Evolutionary conservation across 345 rosid genomes (phyloP), one percentile per base, ranked within the genome.

Genomic region (Syzygium jambos): DNA sequence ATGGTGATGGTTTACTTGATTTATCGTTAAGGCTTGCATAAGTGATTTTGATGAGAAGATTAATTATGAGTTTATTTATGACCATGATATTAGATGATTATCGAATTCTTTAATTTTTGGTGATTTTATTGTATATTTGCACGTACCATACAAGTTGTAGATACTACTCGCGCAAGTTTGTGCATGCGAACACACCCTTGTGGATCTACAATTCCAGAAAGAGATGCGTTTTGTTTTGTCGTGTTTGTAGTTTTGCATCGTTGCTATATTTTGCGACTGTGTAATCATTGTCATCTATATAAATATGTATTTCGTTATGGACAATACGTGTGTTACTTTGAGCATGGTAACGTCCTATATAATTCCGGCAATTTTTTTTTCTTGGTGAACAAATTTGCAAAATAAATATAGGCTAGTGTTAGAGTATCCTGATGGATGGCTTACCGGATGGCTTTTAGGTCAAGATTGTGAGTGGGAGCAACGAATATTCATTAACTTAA

Each of bases 151-250:
- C 3, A 9, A 65, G 78, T 2, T 15, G 22, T 0, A 0, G 12
- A 11, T 16, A 65, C 21, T 2, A n/a, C 0, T 9, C 0, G 11
- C 22, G 22, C 1, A 9, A 0, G 30, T 7, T 15, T 5, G 22
- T 15, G 16, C 41, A 8, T 0, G 4, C 5, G 5, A 4, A 41
- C 19, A 3, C 29, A 29, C 11, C 9, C 10, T 1, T 12, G 13
- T n/a, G 7, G 19, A 63, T 29, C 77, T 29, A 15, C 11, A 29
- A 0, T 65, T 63, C 9, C 6, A 14, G 0, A 63, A 30, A 13
- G 73, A 63, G 38, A 29, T 0, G 17, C 73, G 1, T n/a, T 57
- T 57, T 57, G 25, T 57, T 25, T 25, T 25, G 29, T 57, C n/a
- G 0, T 4, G 3, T 4, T 25, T 25, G 29, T 25, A 0, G 7